Base-by-base conservation (phyloP, 306 rosid genomes). In the Hylodesmum podocarpum region DNA sequence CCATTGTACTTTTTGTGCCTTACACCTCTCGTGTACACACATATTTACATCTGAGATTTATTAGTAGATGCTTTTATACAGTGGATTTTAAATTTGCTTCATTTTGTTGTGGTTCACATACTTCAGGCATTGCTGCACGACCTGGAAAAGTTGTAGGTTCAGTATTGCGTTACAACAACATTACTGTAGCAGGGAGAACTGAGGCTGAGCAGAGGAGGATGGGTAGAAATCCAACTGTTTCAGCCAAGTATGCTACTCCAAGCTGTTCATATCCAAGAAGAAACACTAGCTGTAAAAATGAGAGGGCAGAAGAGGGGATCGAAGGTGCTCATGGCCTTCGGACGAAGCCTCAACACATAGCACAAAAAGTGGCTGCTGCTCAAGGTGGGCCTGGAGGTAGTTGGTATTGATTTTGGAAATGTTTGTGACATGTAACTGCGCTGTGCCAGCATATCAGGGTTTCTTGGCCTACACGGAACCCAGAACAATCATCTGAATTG, bases 311-410 rank as follows among this genome's bases (percentile, higher is more conserved):
- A 24, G 89, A 89, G 70, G 92, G 77, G 33, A 86, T 87, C 34
- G 94, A 89, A 84, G 89, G 91, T 83, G 76, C 97, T 53, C 89
- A 87, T 2, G 88, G 92, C 9, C 75, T 80, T 74, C 82, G 75
- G 70, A 72, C 87, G 24, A 91, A 91, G 76, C 91, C 91, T 50
- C 96, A 86, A 76, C 90, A 86, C 76, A 73, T 91, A 72, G 78
- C 91, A 37, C 83, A 90, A 81, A 90, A 94, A 90, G 90, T 91
- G 3, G 90, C 97, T 41, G 98, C 98, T 70, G 93, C 96, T 41
- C 94, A 87, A 79, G 89, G 87, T 33, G 92, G 92, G 78, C 62
- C 94, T 39, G 93, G 90, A 33, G 83, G 92, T 78, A 89, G 85
- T 58, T 94, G 96, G 98, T 94, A 87, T 83, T 89, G 76, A 86